Base-by-base conservation (phyloP, 1,284 basidiomycete species). In the Exsudoporus floridanus region DNA sequence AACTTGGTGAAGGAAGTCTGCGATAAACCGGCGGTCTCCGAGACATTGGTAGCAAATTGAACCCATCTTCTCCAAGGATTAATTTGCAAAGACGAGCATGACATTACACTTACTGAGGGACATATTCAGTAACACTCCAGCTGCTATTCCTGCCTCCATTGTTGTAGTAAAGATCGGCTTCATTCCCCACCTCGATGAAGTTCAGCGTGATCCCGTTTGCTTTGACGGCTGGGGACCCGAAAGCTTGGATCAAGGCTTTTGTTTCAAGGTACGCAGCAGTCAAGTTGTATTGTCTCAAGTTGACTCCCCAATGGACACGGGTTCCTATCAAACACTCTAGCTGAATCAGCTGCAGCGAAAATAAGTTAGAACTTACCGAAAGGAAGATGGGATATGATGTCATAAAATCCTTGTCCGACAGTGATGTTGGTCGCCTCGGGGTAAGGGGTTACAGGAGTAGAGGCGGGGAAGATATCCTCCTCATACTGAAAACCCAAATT, bases 231-330 rank as follows among this genome's bases (percentile, higher is more conserved):
- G 70, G 50, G 3, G 75, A 74, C 18, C 65, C 52, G 61, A 86
- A 87, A 7, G 80, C 83, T 47, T 74, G 74, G 13, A 77, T 56
- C 53, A 89, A 78, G 0, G 82, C 77, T 49, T 73, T 70, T 0
- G 81, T 78, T 69, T 86, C 78, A n/a, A 83, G 76, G 43, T 77
- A 76, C 0, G 77, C 79, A 38, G 82, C 78, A 31, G 81, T 83
- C 49, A 81, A 53, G 59, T 87, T 86, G 52, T 78, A 70, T 30
- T 70, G 60, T 12, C 82, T 79, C 21, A 88, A 67, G 64, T 88
- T 87, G 49, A 88, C 73, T n/a, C 85, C 87, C 82, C 82, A 88
- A n/a, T 75, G 81, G 56, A 86, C 82, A 59, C 74, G 77, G 3
- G 82, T 83, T 27, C 75, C 80, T 80, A 38, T 40, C 19, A 16